These are phyloP conservation scores for Fraxinus sp. DNA, from an alignment of 305 asterid species.

Conservation along the genomic window DNA sequence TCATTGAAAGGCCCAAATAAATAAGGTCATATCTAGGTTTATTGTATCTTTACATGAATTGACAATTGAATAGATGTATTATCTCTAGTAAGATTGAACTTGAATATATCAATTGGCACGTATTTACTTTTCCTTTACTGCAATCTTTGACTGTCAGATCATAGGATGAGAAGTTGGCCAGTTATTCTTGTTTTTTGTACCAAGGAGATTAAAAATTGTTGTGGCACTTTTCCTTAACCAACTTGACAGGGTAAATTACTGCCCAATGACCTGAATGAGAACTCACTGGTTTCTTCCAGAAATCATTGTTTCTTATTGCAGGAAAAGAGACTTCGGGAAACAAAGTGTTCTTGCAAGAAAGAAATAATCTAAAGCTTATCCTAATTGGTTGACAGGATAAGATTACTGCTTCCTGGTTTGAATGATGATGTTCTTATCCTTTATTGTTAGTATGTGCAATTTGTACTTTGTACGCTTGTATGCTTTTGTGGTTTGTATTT, in stretches of 20 bases:
- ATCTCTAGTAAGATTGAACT: background rate
- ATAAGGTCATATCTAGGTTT: background rate
- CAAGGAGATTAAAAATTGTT: background rate
- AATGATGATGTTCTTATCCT: background rate
- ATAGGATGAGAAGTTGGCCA: background rate
- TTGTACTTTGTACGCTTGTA: background rate
- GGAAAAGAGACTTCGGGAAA: background rate
- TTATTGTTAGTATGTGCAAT: background rate
- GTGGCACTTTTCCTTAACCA: background rate
- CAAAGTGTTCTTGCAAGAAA: background rate
- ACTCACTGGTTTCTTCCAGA: background rate
- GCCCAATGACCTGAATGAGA: background rate
- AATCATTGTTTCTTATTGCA: background rate
- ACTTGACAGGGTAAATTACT: background rate
- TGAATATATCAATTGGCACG: background rate
- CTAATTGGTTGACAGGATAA: slow-evolving; percentile 1
- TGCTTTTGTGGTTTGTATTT: background rate
- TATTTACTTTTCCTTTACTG: background rate
- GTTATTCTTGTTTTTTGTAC: background rate
- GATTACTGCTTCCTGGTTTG: background rate
- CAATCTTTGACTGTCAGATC: background rate
- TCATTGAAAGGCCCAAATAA: background rate
- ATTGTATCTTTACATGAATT: background rate
- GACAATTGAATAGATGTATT: background rate
- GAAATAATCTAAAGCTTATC: background rate